A percentile compares a stretch with the other conserved stretches of the same genome.
Conservation (phyloP, 1,284 basidiomycete species). For the Apiotrichum siamense region DNA sequence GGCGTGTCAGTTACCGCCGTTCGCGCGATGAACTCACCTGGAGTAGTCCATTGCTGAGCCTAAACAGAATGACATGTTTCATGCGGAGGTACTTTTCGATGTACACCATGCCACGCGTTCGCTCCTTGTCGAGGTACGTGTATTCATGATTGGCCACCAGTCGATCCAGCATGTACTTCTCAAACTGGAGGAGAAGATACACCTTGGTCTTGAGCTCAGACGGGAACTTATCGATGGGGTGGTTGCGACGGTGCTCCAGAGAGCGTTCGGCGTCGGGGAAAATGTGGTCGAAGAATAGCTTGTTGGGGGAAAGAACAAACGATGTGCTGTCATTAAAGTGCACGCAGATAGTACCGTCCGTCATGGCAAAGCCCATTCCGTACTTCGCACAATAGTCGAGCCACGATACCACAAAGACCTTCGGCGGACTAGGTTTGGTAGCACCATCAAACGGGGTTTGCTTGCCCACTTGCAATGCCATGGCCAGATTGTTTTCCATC, state of each 20-base stretch:
- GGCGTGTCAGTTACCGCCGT: too few relatives aligned
- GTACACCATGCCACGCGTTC: constrained; percentile 81
- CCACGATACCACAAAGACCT: constrained; percentile 92
- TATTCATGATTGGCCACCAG: constrained; percentile 72
- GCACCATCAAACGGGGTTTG: background rate
- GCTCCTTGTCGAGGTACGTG: constrained; percentile 63
- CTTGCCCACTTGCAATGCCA: constrained; percentile 31
- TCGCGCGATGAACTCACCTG: too few relatives aligned
- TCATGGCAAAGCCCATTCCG: constrained; percentile 94
- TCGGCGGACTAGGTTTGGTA: constrained; percentile 51
- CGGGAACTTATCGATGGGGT: constrained; percentile 35
- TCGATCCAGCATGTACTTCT: constrained; percentile 82
- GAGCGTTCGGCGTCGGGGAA: constrained; percentile 22
- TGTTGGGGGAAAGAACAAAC: constrained; percentile 74
- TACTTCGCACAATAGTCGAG: constrained; percentile 98
- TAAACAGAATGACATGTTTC: constrained; percentile 95
- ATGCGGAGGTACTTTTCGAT: constrained; percentile 92
- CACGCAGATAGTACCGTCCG: constrained; percentile 88
- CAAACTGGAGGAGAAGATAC: constrained; percentile 85
- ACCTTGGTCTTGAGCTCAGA: constrained; percentile 74
- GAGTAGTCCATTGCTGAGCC: constrained; percentile 84
- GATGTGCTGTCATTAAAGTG: constrained; percentile 94
- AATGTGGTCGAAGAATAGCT: constrained; percentile 83
- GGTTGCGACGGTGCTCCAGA: constrained; percentile 36
- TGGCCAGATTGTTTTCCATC: constrained; percentile 57